Evolutionary conservation across 768 basidiomycete genomes (phyloP), one percentile per base, ranked within the genome.

Genomic region (Boletellus emodensis): DNA sequence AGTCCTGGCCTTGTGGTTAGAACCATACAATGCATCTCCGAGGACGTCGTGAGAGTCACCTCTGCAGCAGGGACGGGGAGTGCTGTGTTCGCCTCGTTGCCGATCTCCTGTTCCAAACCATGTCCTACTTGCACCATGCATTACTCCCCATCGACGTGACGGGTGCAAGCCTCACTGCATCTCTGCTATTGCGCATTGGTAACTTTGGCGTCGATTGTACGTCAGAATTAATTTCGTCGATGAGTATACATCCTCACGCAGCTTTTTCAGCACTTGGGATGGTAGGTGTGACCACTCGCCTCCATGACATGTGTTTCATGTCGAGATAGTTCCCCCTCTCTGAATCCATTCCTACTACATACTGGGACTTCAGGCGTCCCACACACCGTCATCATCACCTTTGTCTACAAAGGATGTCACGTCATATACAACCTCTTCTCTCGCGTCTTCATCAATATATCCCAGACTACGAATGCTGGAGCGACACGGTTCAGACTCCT

Each of bases 1-100:
- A 79, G 89, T 20, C 79, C 80, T 1, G 91, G 91, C 3, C 85
- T 94, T 59, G 73, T 93, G 71, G 89, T 93, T 33, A 90, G 91
- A 5, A 58, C 64, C 12, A 59, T 57, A 20, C 56, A 60, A 15
- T 66, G 60, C 24, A 65, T 65, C 48, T 83, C 84, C 3, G 85
- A 84, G 84, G 85, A 80, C 87, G 72, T 85, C 93, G 39, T 91
- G 8, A 89, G 90, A 88, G 86, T 57, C 76, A 80, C 44, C 75
- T 92, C 6, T 87, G 86, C 0, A 64, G 74, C 34, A 89, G 90
- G 5, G 81, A 91, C 57, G 56, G 59, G 18, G 76, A 90, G 50
- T 85, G 87, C 58, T 89, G 87, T 55, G 89, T 85, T 15, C 83
- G 91, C 56, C 71, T 93, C 6, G 89, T 93, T 40, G 82, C 90